Conservation (phyloP, 2,329 filamentous ascomycete genomes). For the Diaporthe australafricana region DNA sequence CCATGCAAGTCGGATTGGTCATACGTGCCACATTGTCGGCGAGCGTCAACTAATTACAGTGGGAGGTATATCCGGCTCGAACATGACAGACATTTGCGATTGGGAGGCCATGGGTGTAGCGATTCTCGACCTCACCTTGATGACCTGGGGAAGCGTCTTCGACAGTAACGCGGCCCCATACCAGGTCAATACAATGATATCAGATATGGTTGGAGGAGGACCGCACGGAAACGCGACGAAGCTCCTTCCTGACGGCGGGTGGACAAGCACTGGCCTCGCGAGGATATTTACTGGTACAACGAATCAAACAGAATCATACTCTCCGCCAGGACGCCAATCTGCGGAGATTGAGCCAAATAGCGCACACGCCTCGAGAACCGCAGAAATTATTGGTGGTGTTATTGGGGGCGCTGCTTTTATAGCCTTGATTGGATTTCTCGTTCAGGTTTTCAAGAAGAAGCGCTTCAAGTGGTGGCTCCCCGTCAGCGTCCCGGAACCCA, state of each 20-base stretch:
- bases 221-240: neutral
- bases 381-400: neutral
- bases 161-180: neutral
- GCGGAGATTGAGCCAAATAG: neutral
- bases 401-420: neutral
- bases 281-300: neutral
- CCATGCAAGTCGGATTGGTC: neutral
- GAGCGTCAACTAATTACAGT: neutral
- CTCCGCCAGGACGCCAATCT: neutral
- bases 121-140: neutral
- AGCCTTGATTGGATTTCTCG: neutral
- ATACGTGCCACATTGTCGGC: slow-evolving; percentile 1
- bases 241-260: neutral
- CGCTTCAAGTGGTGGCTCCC: no score
- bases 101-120: neutral
- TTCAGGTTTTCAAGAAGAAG: neutral
- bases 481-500: neutral
- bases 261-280: neutral
- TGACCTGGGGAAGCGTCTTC: neutral
- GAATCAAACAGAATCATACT: neutral
- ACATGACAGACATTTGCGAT: neutral
- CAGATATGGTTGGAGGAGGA: neutral
- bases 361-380: neutral
- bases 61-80: neutral
- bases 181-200: neutral